Percentiles rank a stretch among this genome's conserved stretches.
Conservation (phyloP, 495 filamentous ascomycete genomes). For the Choiromyces venosus region DNA sequence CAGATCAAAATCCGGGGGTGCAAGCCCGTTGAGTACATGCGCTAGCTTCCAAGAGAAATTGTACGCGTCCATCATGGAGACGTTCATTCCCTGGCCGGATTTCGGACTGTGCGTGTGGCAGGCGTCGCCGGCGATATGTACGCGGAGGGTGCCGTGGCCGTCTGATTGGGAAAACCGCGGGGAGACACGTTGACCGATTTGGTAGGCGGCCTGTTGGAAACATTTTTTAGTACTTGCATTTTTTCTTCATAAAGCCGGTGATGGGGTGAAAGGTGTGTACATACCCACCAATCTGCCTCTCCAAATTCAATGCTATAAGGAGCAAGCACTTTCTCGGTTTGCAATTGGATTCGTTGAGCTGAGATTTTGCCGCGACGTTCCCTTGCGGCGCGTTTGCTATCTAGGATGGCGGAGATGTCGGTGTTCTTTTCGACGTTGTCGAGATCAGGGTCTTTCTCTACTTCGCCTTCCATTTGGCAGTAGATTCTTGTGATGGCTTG, state of each 20-base stretch:
- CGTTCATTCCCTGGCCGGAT: conserved; percentile 46
- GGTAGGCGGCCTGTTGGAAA: conserved; percentile 24
- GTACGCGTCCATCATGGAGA: conserved; percentile 44
- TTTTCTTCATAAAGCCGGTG: background rate
- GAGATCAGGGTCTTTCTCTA: conserved; percentile 13
- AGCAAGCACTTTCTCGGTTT: conserved; percentile 55
- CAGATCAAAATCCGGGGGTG: conserved; percentile 33
- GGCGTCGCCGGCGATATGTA: conserved; percentile 40
- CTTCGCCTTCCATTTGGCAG: conserved; percentile 47
- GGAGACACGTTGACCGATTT: conserved; percentile 32
- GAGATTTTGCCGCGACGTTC: conserved; percentile 41
- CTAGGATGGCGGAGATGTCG: conserved; percentile 37
- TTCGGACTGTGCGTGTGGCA: conserved; percentile 45
- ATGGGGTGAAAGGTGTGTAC: background rate
- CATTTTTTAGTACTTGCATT: background rate
- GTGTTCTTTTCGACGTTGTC: conserved; percentile 16
- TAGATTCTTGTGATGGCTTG: conserved; percentile 54
- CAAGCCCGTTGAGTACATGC: conserved; percentile 31
- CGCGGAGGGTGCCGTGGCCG: conserved; percentile 46
- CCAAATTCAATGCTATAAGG: conserved; percentile 49
- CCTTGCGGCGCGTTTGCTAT: conserved; percentile 31
- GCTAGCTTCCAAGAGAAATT: conserved; percentile 45
- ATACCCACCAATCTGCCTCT: conserved; percentile 53
- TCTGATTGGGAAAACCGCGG: conserved; percentile 34
- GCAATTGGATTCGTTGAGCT: conserved; percentile 55